Evolutionary conservation across 371 early-diverging fungal genomes (phyloP).

Genomic region (Apophysomyces elegans): DNA sequence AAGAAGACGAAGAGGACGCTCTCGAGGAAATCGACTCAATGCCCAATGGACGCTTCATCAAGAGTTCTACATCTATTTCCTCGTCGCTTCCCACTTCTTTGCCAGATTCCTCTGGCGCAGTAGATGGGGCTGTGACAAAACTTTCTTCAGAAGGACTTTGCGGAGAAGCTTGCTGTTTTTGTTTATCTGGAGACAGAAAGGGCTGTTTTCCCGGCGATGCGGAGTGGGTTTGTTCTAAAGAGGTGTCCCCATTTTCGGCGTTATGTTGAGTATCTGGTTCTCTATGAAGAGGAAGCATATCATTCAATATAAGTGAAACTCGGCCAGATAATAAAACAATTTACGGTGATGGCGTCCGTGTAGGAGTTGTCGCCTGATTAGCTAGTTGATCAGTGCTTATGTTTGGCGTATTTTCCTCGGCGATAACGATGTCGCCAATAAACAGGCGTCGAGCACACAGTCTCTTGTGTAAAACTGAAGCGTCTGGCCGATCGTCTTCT

Average conservation of each 20-base stretch:
- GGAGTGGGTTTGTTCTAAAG: not conserved
- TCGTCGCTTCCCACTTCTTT: not conserved
- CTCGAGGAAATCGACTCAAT: not conserved
- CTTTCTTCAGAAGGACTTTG: not conserved
- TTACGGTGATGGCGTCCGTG: not conserved
- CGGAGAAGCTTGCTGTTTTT: not conserved
- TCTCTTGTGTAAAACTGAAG: not conserved
- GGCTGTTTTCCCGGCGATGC: not conserved
- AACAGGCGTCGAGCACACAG: slow-evolving; percentile 1
- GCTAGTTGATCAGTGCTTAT: not conserved
- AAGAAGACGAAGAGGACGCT: not conserved
- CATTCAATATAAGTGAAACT: too few species aligned
- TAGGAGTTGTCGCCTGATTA: not conserved
- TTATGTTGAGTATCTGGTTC: not conserved
- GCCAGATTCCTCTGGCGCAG: not conserved
- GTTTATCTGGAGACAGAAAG: not conserved
- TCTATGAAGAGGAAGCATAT: not conserved
- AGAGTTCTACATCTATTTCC: slow-evolving; percentile 5
- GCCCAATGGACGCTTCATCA: not conserved
- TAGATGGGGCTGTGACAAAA: slow-evolving; percentile 9
- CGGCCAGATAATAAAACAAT: not conserved
- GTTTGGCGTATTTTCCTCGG: not conserved
- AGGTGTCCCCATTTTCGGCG: not conserved
- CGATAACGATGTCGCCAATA: not conserved
- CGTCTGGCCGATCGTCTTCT: not conserved